Percentiles rank a stretch among this genome's conserved stretches.
phyloP scores from a whole-genome alignment of 2,329 filamentous ascomycete species.

The Lecanoromycetidae sp. region DNA sequence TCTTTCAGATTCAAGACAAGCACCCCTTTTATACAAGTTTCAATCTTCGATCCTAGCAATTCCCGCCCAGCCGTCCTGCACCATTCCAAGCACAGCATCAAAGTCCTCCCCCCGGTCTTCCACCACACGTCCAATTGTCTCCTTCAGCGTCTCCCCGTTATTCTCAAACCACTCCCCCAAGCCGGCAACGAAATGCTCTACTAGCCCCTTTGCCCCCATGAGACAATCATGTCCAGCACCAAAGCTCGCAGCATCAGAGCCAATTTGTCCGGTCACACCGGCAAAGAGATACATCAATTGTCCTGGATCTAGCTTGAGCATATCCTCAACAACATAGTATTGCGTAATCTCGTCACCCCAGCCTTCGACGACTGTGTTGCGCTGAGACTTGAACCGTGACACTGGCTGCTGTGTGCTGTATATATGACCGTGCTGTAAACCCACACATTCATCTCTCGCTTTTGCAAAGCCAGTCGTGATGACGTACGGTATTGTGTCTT shows the following conservation, averaged over 20 bases:
- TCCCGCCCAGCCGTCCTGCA: slow-evolving; percentile 25
- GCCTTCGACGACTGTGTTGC: slow-evolving; percentile 46
- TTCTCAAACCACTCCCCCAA: slow-evolving; percentile 50
- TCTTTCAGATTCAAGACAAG: too few species aligned
- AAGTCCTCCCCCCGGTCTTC: slow-evolving; percentile 42
- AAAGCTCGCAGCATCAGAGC: not conserved
- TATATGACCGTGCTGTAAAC: slow-evolving; percentile 20
- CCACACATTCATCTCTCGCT: not conserved
- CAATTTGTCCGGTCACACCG: slow-evolving; percentile 16
- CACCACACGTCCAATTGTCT: slow-evolving; percentile 47
- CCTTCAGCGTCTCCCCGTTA: slow-evolving; percentile 50
- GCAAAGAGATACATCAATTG: slow-evolving; percentile 48
- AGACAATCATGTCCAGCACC: slow-evolving; percentile 20
- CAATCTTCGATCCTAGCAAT: slow-evolving; percentile 19
- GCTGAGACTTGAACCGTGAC: slow-evolving; percentile 22
- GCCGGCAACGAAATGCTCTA: slow-evolving; percentile 40
- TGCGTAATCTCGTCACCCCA: slow-evolving; percentile 54
- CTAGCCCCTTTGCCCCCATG: slow-evolving; percentile 44
- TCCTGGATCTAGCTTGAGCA: slow-evolving; percentile 50
- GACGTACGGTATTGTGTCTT: slow-evolving; percentile 20
- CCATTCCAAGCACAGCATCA: slow-evolving; percentile 27
- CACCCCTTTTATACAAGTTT: too few species aligned
- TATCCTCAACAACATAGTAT: slow-evolving; percentile 53
- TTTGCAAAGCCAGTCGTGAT: not conserved
- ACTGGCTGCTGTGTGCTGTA: slow-evolving; percentile 23